These are phyloP conservation scores for Trichoderma sp. DNA, from an alignment of 2,329 filamentous ascomycete genomes.

Conservation along the genomic window DNA sequence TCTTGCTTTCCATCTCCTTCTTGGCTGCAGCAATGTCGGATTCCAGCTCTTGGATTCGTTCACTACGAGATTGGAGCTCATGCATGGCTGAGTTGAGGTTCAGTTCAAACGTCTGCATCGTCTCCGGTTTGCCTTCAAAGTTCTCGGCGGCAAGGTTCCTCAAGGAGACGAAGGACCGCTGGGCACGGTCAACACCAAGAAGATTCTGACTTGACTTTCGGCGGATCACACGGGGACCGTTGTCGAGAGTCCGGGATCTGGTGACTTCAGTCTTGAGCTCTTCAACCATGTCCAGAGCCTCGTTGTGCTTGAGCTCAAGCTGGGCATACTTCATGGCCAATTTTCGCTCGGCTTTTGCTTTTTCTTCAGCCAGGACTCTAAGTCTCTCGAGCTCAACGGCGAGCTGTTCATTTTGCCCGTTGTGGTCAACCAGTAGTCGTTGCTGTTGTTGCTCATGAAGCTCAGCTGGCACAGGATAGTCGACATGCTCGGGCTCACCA, in stretches of 20 bases:
- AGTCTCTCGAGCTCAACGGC: constrained; percentile 70
- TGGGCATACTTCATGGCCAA: constrained; percentile 80
- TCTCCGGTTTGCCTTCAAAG: constrained; percentile 78
- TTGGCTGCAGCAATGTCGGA: constrained; percentile 78
- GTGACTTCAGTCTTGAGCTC: constrained; percentile 86
- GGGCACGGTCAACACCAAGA: constrained; percentile 84
- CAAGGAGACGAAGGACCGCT: constrained; percentile 85
- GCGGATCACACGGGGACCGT: constrained; percentile 75
- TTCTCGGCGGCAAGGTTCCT: constrained; percentile 86
- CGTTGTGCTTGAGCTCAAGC: constrained; percentile 78
- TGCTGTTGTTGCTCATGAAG: constrained; percentile 29
- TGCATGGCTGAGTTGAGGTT: constrained; percentile 92
- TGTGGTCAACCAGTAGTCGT: constrained; percentile 29
- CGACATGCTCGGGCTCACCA: neutral
- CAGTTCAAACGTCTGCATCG: constrained; percentile 88
- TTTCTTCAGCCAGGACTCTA: constrained; percentile 70
- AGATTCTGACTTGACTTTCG: constrained; percentile 91
- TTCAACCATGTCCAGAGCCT: constrained; percentile 82
- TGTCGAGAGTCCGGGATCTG: constrained; percentile 67
- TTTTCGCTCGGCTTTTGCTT: constrained; percentile 72
- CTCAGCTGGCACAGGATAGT: neutral
- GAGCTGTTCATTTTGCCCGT: constrained; percentile 12
- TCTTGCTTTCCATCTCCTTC: constrained; percentile 97
- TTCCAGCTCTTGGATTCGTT: constrained; percentile 88
- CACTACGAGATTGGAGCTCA: constrained; percentile 82